A percentile compares a stretch with the other conserved stretches of the same genome.
phyloP scores from a whole-genome alignment of 129 eudicot species.

The Flaveria robusta region DNA sequence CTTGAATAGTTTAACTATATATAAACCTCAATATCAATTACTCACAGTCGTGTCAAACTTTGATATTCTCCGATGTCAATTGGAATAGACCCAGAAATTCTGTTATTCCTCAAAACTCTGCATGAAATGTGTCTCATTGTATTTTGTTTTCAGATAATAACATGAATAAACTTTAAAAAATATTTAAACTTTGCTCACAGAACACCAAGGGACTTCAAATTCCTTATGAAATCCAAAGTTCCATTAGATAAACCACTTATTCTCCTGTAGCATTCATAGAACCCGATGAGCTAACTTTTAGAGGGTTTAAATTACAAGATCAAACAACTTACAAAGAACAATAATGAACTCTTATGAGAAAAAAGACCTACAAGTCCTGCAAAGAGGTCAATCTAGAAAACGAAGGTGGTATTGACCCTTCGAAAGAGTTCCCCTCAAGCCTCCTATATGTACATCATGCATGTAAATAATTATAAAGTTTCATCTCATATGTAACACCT shows the following conservation, averaged over 20 bases:
- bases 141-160: slow-evolving; percentile 3
- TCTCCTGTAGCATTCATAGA: slow-evolving; percentile 52
- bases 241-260: slow-evolving; percentile 74
- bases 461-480: neutral
- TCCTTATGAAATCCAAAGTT: slow-evolving; percentile 60
- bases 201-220: slow-evolving; percentile 47
- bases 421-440: slow-evolving; percentile 75
- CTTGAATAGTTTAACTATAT: neutral
- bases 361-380: slow-evolving; percentile 58
- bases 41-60: slow-evolving; percentile 63
- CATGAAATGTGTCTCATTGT: slow-evolving; percentile 19
- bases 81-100: slow-evolving; percentile 73
- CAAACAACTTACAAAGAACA: slow-evolving; percentile 9
- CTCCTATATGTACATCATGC: slow-evolving; percentile 49
- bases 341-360: neutral
- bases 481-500: slow-evolving; percentile 8
- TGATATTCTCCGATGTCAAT: slow-evolving; percentile 48
- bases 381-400: slow-evolving; percentile 58
- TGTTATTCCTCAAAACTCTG: slow-evolving; percentile 68
- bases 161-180: neutral
- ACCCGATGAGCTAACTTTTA: neutral
- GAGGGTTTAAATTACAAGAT: neutral
- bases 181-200: slow-evolving; percentile 51
- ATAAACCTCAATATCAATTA: slow-evolving; percentile 6
- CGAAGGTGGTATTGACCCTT: slow-evolving; percentile 77